Percentiles rank a stretch among this genome's conserved stretches.
phyloP scores from a whole-genome alignment of 2,329 filamentous ascomycete genomes.

The Alternaria postmessia region DNA sequence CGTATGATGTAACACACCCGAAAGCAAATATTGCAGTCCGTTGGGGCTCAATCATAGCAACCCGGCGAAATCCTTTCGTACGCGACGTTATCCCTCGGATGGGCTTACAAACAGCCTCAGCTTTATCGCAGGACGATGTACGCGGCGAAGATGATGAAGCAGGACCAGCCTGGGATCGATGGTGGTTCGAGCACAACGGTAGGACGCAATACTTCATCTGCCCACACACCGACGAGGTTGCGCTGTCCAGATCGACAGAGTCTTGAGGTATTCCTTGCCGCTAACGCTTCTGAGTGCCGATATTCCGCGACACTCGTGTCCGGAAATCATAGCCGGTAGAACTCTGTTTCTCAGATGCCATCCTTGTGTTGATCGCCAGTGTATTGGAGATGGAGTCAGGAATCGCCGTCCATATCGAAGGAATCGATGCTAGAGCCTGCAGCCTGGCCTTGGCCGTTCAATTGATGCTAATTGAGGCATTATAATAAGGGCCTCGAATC shows the following conservation, averaged over 20 bases:
- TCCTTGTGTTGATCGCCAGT: neutral
- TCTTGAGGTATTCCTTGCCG: neutral
- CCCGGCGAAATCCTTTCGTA: neutral
- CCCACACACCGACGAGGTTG: neutral
- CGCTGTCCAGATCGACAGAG: neutral
- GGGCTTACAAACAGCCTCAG: neutral
- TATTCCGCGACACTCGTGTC: neutral
- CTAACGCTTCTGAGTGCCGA: neutral
- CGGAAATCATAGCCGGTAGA: neutral
- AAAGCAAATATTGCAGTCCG: neutral
- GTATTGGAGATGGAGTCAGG: neutral
- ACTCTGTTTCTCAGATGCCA: neutral
- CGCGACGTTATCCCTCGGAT: neutral
- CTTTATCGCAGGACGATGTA: neutral
- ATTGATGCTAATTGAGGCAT: neutral
- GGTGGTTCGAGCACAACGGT: neutral
- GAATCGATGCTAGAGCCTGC: neutral
- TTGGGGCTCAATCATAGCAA: neutral
- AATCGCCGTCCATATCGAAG: neutral
- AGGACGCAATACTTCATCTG: neutral
- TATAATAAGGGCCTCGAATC: neutral
- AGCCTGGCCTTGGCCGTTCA: neutral
- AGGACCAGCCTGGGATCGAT: neutral
- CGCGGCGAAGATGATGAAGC: neutral
- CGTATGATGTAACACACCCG: neutral